phyloP scores from a whole-genome alignment of 345 rosid genomes.

The Linum usitatissimum region DNA sequence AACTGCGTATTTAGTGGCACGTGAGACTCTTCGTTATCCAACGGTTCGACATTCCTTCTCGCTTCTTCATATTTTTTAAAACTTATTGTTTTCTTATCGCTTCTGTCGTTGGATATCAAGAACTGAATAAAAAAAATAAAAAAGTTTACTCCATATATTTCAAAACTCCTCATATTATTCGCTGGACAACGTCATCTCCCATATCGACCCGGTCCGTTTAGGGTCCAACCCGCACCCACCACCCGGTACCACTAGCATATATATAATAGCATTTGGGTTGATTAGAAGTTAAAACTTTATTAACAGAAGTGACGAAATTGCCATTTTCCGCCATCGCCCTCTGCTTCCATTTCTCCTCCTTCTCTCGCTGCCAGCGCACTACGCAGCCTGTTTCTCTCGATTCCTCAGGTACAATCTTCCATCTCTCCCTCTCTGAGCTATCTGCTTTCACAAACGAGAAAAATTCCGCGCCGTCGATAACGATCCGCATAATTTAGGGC shows the following conservation, averaged over 20 bases:
- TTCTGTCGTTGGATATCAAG: too few species aligned
- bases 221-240: neutral
- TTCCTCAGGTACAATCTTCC: neutral
- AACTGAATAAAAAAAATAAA: too few species aligned
- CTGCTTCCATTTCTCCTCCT: neutral
- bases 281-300: too few species aligned
- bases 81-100: too few species aligned
- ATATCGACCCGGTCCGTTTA: neutral
- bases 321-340: neutral
- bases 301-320: neutral
- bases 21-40: too few species aligned
- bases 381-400: neutral
- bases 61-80: too few species aligned
- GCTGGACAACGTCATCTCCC: neutral
- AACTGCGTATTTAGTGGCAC: too few species aligned
- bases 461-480: neutral
- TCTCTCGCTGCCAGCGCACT: neutral
- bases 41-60: too few species aligned
- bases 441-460: neutral
- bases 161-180: neutral
- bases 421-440: neutral
- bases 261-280: neutral
- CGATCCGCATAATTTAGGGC: neutral
- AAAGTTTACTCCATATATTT: too few species aligned
- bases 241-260: too few species aligned